These are phyloP conservation scores for Poa pratensis DNA, from an alignment of 176 grass and related monocot species.

Conservation along the genomic window DNA sequence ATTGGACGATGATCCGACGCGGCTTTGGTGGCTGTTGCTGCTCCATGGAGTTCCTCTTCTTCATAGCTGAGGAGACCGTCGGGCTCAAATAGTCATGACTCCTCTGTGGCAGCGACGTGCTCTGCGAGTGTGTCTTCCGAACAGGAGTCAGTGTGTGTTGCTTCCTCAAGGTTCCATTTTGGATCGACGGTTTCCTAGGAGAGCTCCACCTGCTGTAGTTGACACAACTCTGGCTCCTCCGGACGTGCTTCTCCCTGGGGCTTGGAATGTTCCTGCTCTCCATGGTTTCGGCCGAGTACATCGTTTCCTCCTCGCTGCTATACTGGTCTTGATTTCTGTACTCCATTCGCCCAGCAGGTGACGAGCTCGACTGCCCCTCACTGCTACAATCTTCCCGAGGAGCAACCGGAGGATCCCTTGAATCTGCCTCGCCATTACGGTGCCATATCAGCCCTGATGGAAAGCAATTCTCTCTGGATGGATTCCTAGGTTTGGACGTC, in stretches of 20 bases:
- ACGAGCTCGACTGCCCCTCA: constrained; percentile 70
- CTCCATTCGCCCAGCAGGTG: constrained; percentile 52
- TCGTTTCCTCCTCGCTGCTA: constrained; percentile 82
- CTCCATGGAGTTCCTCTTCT: constrained; percentile 73
- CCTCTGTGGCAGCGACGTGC: constrained; percentile 51
- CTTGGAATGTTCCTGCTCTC: constrained; percentile 88
- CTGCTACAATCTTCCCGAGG: constrained; percentile 50
- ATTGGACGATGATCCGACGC: constrained; percentile 48
- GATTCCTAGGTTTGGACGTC: constrained; percentile 48
- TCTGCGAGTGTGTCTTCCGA: constrained; percentile 70
- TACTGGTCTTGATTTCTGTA: constrained; percentile 51
- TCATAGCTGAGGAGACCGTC: constrained; percentile 89
- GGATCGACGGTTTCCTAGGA: constrained; percentile 50
- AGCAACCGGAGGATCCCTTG: constrained; percentile 48
- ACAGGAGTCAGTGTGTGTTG: constrained; percentile 61
- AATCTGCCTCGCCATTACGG: constrained; percentile 48
- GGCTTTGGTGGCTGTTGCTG: constrained; percentile 64
- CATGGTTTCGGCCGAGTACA: constrained; percentile 99
- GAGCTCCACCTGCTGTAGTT: constrained; percentile 76
- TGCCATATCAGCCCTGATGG: constrained; percentile 54
- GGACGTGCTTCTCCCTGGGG: constrained; percentile 69
- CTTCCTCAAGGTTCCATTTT: constrained; percentile 59
- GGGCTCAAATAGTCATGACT: constrained; percentile 86
- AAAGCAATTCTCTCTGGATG: constrained; percentile 52
- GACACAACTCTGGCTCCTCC: constrained; percentile 88